phyloP scores from a whole-genome alignment of 257 asterid species.

The Solanum habrochaites region DNA sequence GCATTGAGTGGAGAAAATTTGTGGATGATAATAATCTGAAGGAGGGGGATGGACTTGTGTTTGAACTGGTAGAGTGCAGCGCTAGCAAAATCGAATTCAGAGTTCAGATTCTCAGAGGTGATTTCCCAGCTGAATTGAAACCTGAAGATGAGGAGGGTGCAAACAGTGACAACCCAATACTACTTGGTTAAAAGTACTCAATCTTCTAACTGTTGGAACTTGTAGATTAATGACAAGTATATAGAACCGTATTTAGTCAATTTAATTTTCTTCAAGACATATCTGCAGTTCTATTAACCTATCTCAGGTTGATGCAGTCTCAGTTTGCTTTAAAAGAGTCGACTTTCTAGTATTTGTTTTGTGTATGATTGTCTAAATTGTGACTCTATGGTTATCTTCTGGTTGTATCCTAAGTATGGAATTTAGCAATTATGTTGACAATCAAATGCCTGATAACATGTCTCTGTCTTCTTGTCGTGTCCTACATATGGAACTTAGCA shows the following conservation, averaged over 20 bases:
- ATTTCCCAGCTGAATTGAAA: conserved; percentile 9
- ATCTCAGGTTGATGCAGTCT: neutral
- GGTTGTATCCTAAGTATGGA: neutral
- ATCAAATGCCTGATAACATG: neutral
- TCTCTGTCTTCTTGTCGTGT: neutral
- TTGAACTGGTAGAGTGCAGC: conserved; percentile 27
- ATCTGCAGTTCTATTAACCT: neutral
- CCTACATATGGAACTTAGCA: neutral
- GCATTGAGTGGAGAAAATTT: conserved; percentile 20
- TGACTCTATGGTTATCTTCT: neutral
- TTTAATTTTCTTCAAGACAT: neutral
- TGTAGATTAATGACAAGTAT: neutral
- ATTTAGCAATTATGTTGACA: neutral
- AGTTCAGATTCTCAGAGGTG: conserved; percentile 22
- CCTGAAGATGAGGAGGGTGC: neutral
- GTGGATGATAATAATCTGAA: conserved; percentile 23
- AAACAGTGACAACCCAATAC: neutral
- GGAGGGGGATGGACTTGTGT: conserved; percentile 38
- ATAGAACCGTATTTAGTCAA: neutral
- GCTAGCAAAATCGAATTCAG: neutral
- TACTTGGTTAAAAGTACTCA: neutral
- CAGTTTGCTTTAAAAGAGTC: neutral
- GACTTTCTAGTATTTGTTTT: neutral
- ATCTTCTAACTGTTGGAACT: neutral
- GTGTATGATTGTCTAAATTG: neutral